A percentile compares a stretch with the other conserved stretches of the same genome.
Conservation (phyloP, 495 filamentous ascomycete species). For the Neurospora terricola region DNA sequence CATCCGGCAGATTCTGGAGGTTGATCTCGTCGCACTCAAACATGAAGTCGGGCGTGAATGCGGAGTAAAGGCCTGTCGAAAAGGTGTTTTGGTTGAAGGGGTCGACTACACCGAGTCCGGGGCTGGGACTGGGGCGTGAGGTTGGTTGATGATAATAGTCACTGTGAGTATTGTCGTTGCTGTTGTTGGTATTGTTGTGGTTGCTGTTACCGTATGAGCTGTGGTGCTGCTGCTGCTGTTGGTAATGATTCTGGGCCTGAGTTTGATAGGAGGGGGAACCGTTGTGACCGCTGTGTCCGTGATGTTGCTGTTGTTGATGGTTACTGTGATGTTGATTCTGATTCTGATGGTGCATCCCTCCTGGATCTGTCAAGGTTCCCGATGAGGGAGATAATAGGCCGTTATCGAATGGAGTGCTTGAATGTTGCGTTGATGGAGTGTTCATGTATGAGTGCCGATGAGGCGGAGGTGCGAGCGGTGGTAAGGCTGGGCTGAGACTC, state of each 20-base stretch:
- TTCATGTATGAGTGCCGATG: not conserved
- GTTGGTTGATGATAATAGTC: slow-evolving; percentile 1
- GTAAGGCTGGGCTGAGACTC: not conserved
- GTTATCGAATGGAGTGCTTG: not conserved
- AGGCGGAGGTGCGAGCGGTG: not conserved
- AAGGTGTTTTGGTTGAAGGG: not conserved
- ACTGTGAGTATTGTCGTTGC: slow-evolving; percentile 12
- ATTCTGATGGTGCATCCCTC: not conserved
- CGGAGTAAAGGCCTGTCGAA: not conserved
- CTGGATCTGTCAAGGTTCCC: not conserved
- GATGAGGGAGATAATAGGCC: not conserved
- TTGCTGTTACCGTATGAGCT: not conserved
- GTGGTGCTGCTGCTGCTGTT: not conserved
- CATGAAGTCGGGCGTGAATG: not conserved
- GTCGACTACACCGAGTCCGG: not conserved
- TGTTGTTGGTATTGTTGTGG: slow-evolving; percentile 1
- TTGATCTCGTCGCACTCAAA: not conserved
- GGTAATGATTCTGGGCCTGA: not conserved
- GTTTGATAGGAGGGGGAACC: not conserved
- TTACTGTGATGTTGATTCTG: not conserved
- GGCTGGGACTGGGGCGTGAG: not conserved
- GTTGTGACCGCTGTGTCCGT: not conserved
- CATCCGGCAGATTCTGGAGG: not conserved
- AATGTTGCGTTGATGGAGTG: not conserved
- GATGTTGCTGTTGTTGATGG: not conserved